phyloP scores from a whole-genome alignment of 495 filamentous ascomycete genomes.

The Daldinia caldariorum region DNA sequence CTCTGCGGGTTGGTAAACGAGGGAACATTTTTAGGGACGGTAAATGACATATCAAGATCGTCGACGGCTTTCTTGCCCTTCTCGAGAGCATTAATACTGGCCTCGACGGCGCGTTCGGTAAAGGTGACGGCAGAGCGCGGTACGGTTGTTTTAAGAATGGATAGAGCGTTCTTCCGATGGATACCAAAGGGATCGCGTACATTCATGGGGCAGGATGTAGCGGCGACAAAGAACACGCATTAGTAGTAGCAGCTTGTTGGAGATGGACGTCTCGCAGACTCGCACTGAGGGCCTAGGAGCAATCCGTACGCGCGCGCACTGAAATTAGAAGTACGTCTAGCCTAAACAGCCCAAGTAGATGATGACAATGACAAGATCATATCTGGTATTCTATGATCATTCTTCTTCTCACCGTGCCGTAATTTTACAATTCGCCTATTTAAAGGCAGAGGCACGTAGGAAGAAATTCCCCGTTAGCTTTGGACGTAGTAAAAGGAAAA shows the following conservation, averaged over 20 bases:
- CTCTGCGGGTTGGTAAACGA: constrained; percentile 75
- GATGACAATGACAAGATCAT: constrained; percentile 12
- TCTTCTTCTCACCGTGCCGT: constrained; percentile 15
- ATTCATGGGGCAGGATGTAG: constrained; percentile 56
- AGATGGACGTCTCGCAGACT: constrained; percentile 6
- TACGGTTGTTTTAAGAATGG: constrained; percentile 56
- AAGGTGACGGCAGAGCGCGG: constrained; percentile 53
- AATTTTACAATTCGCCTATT: constrained; percentile 9
- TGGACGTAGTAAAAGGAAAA: constrained; percentile 2
- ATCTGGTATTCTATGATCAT: constrained; percentile 5
- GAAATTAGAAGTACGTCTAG: neutral
- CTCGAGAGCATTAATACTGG: constrained; percentile 54
- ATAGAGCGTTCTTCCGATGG: constrained; percentile 57
- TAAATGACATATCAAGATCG: constrained; percentile 71
- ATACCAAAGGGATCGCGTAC: constrained; percentile 63
- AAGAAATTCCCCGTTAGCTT: constrained; percentile 11
- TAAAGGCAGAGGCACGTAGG: constrained; percentile 18
- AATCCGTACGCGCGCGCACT: neutral
- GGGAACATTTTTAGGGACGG: constrained; percentile 72
- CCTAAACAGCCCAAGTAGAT: constrained; percentile 10
- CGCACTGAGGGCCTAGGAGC: neutral
- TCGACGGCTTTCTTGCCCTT: constrained; percentile 54
- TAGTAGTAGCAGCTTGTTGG: neutral
- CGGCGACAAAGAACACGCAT: constrained; percentile 33
- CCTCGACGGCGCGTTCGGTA: constrained; percentile 54